phyloP scores from a whole-genome alignment of 495 filamentous ascomycete genomes.

The Evansstolkia leycettana region DNA sequence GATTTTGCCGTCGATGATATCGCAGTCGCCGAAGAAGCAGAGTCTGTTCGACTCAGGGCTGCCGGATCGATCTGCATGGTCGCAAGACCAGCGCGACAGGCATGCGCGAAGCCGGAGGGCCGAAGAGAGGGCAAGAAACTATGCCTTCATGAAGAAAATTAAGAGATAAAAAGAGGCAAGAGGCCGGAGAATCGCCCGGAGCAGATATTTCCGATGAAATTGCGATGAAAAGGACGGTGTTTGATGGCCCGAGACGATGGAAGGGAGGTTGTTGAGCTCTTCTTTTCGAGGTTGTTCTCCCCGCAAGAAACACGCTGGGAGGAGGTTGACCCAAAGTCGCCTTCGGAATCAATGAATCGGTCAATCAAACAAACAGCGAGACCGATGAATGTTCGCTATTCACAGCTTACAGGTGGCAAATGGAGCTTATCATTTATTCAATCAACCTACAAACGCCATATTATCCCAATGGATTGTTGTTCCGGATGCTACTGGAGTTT shows the following conservation, averaged over 20 bases:
- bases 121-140: slow-evolving; percentile 17
- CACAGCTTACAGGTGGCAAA: no score
- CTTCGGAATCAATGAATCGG: no score
- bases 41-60: slow-evolving; percentile 62
- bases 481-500: slow-evolving; percentile 41
- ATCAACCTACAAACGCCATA: background rate
- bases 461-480: background rate
- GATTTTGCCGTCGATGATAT: slow-evolving; percentile 44
- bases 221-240: slow-evolving; percentile 16
- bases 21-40: slow-evolving; percentile 43
- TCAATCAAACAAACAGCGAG: no score
- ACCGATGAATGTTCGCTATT: no score
- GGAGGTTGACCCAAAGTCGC: background rate
- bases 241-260: slow-evolving; percentile 14
- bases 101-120: slow-evolving; percentile 31
- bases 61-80: slow-evolving; percentile 81
- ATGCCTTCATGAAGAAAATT: slow-evolving; percentile 34
- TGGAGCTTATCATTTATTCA: no score
- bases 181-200: slow-evolving; percentile 2
- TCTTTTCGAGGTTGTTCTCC: slow-evolving; percentile 11
- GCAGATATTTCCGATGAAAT: slow-evolving; percentile 12
- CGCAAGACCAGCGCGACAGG: slow-evolving; percentile 29
- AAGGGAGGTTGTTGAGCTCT: slow-evolving; percentile 15
- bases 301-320: no score
- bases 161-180: slow-evolving; percentile 2